Conservation (phyloP, 2,329 filamentous ascomycete species). For the Penicillium thymicola region DNA sequence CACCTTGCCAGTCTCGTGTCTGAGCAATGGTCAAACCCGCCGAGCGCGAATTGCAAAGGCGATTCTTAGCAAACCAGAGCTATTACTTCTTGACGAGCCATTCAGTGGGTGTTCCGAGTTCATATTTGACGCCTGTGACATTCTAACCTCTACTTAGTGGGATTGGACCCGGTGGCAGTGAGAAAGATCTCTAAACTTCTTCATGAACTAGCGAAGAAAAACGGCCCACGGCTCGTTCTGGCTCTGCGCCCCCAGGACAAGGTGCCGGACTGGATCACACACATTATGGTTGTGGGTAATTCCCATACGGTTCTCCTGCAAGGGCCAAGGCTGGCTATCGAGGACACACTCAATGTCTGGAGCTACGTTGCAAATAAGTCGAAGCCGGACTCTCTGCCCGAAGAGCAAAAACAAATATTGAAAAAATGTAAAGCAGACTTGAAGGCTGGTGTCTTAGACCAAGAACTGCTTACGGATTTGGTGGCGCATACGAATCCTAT, state of each 20-base stretch:
- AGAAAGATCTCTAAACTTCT: slow-evolving; percentile 69
- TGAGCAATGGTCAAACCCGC: slow-evolving; percentile 91
- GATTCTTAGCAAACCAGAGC: slow-evolving; percentile 71
- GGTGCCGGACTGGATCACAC: slow-evolving; percentile 86
- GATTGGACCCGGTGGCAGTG: slow-evolving; percentile 81
- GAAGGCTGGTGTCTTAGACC: slow-evolving; percentile 23
- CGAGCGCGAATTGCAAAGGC: slow-evolving; percentile 85
- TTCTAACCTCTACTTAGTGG: slow-evolving; percentile 54
- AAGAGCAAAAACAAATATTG: slow-evolving; percentile 10
- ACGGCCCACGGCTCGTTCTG: slow-evolving; percentile 69
- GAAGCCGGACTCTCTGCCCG: not conserved
- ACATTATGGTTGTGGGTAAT: slow-evolving; percentile 69
- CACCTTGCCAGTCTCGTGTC: slow-evolving; percentile 77
- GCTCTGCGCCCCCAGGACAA: slow-evolving; percentile 80
- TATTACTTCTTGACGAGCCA: slow-evolving; percentile 85
- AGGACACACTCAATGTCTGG: slow-evolving; percentile 40
- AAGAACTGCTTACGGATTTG: slow-evolving; percentile 27
- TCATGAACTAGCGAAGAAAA: slow-evolving; percentile 61
- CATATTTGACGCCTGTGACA: not conserved
- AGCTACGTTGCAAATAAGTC: slow-evolving; percentile 12
- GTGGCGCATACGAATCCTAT: not conserved
- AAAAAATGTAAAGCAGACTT: slow-evolving; percentile 14
- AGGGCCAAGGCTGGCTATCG: slow-evolving; percentile 63
- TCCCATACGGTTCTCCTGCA: slow-evolving; percentile 63
- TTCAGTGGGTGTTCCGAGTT: slow-evolving; percentile 58